Base-by-base conservation (phyloP, 257 asterid genomes). In the Solanum lycopersicoides region DNA sequence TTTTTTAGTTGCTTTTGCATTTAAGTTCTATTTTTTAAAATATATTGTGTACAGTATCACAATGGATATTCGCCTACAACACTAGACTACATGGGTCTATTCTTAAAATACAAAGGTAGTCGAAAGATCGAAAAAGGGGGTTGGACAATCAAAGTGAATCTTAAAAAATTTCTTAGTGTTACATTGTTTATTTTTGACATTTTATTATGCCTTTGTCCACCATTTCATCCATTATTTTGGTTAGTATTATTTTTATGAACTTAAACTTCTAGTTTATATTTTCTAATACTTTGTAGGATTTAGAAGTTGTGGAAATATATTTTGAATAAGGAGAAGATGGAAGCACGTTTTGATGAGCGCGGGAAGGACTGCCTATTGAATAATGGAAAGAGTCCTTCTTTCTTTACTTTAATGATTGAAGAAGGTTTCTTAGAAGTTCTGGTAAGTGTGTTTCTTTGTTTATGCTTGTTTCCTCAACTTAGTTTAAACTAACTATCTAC, bases 401-500 rank as follows among this genome's bases (percentile, higher is more conserved):
- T 91, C 83, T 88, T 89, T 87, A 91, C 88, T 82, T 2, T 89
- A 76, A 37, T 91, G 87, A n/a, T 88, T 34, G 88, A 12, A 0
- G 30, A 63, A 63, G 2, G 7, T 9, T 23, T 9, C 32, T 23
- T 23, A 63, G 69, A 63, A 23, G 14, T 63, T 63, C 7, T 63
- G 30, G 32, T 63, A 23, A 66, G 73, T 66, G 32, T 66, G 8
- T 14, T 45, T 45, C 16, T 35, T 35, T 35, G 39, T 35, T 1
- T 35, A 35, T 35, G 39, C 39, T 35, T 35, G 6, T 35, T 35
- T 35, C 39, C 6, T 35, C 39, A 35, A 35, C 39, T 35, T 35
- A 35, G 39, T 35, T 35, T 35, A 35, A 35, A 35, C 39, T 32
- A 32, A 32, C 3, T 5, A 35, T 35, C 39, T 35, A 35, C 7